Evolutionary conservation across 345 rosid genomes (phyloP), one percentile per base, ranked within the genome.

Genomic region (Cardamine occulta): DNA sequence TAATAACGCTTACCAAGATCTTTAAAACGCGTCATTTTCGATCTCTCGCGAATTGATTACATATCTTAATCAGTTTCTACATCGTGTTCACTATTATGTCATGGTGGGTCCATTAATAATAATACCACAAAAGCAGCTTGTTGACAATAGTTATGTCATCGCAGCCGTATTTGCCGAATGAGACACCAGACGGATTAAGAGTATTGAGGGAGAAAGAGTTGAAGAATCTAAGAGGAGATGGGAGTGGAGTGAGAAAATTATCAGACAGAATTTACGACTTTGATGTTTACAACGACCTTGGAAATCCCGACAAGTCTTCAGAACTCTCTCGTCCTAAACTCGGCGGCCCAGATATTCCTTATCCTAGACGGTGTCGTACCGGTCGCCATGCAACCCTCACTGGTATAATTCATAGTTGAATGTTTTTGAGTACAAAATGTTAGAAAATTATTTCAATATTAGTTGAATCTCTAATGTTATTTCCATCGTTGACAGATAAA

Each of bases 301-400:
- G 99, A 42, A 95, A 92, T 55, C 97, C 99, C 0, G 99, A 95
- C 80, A 86, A 45, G 67, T 88, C 90, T 0, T 62, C 74, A 8
- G 89, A 86, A 19, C 88, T 81, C 29, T 78, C 80, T 10, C 86
- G 99, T 37, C 97, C 97, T 3, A 63, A 32, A 8, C 93, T 95
- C 3, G 99, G 99, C 3, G 97, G 97, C 23, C 70, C 82, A 26
- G 67, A 78, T 18, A 76, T 83, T 40, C 90, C 97, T 6, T 95
- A 88, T 55, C 99, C 99, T 5, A 89, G 97, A 80, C 80, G 99
- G 42, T 95, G 99, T 74, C 97, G 93, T 4, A 95, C 97, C 5
- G 99, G 99, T 53, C 97, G 99, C 17, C 29, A 1, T 14, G 81
- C 97, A 1, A 63, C 84, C 2, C 76, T 85, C 51, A 82, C 96